Evolutionary conservation across 495 filamentous ascomycete genomes (phyloP), one percentile per base, ranked within the genome.

Genomic region (Daldinia vernicosa): DNA sequence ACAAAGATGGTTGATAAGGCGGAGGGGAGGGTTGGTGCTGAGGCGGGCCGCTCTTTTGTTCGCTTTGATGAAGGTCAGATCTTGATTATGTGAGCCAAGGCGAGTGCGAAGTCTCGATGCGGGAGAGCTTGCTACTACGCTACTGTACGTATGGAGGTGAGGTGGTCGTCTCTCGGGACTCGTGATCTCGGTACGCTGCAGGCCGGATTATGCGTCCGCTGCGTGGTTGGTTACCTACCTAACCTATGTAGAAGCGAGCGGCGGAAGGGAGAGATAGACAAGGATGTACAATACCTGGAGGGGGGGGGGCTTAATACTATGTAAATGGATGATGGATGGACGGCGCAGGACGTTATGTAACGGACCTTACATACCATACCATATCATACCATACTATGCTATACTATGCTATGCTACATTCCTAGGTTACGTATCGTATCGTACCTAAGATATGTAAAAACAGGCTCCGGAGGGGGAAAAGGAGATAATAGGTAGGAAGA

Each of bases 131-230:
- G 33, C 33, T 35, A 14, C 2, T 35, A 4, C 12, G 14, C 33
- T 14, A 12, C 32, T 5, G 47, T 59, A 19, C 7, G 63, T 51
- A 28, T 27, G 40, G 39, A 52, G 27, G 56, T 0, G 33, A 12
- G 30, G 17, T 56, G 53, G 53, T 62, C n/a, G 68, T 66, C 26
- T 19, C 11, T 26, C n/a, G 45, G 50, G 35, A 60, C 70, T 72
- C 65, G 70, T 72, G 70, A 72, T 72, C 70, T 28, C 39, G 60
- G 50, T 15, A 22, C 60, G 70, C 64, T 68, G 70, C 70, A 72
- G 70, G 70, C 53, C 45, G n/a, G 65, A 43, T 68, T 65, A 68
- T 72, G 60, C 50, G 37, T 51, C 50, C 39, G 50, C 40, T 24
- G 17, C 55, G 65, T 65, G 70, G 70, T 72, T 72, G 70, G 70